Percentiles rank a stretch among this genome's conserved stretches.
Conservation (phyloP, 306 rosid genomes). For the Trifolium pratense region DNA sequence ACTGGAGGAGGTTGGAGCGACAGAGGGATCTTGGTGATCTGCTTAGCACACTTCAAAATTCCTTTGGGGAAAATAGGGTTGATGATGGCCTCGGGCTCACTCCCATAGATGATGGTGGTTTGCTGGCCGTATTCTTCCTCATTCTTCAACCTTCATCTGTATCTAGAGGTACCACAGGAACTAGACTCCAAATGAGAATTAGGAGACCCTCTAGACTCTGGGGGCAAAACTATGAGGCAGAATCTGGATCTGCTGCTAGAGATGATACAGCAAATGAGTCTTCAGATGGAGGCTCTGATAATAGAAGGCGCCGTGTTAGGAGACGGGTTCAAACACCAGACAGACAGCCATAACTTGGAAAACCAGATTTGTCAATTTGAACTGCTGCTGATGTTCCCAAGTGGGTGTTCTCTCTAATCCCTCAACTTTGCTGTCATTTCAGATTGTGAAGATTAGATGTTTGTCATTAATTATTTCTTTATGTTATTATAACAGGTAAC, state of each 20-base stretch:
- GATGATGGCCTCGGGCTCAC: slow-evolving; percentile 68
- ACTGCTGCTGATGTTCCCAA: slow-evolving; percentile 44
- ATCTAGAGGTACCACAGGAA: slow-evolving; percentile 69
- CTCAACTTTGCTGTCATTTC: slow-evolving; percentile 24
- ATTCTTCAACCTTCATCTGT: slow-evolving; percentile 81
- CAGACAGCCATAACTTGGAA: slow-evolving; percentile 57
- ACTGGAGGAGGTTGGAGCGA: slow-evolving; percentile 91
- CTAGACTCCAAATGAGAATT: slow-evolving; percentile 74
- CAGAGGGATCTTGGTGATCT: slow-evolving; percentile 97
- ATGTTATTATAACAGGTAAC: slow-evolving; percentile 42
- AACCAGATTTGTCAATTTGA: slow-evolving; percentile 32
- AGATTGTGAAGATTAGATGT: slow-evolving; percentile 23
- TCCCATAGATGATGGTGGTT: slow-evolving; percentile 80
- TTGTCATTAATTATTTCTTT: slow-evolving; percentile 34
- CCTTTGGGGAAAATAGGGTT: slow-evolving; percentile 77
- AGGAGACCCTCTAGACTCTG: slow-evolving; percentile 78
- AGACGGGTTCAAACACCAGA: slow-evolving; percentile 70
- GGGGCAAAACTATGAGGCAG: slow-evolving; percentile 88
- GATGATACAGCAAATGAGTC: slow-evolving; percentile 80
- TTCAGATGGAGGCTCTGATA: slow-evolving; percentile 79
- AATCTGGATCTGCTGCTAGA: slow-evolving; percentile 75
- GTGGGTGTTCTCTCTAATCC: slow-evolving; percentile 45
- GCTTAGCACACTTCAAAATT: slow-evolving; percentile 84
- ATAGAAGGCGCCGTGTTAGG: slow-evolving; percentile 63
- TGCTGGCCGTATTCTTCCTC: slow-evolving; percentile 87